Evolutionary conservation across 495 filamentous ascomycete genomes (phyloP), one percentile per base, ranked within the genome.

Genomic region (Recurvomyces mirabilis): DNA sequence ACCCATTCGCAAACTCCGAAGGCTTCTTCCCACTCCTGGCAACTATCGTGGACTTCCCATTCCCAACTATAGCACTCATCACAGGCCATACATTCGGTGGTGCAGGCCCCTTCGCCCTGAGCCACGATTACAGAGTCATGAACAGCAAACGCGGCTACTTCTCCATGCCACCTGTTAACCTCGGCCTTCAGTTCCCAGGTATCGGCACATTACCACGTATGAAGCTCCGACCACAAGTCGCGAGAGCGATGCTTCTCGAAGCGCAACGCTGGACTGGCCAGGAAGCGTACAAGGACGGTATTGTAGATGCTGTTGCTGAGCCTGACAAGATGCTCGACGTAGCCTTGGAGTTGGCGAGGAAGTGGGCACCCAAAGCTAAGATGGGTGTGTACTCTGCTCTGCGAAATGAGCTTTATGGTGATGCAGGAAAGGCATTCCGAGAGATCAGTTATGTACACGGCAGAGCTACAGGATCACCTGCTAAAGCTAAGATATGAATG

Each of bases 41-140:
- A 29, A 70, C 68, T n/a, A 59, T 73, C 24, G 65, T 71, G 29
- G 68, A 71, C 51, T 71, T 67, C 43, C 68, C 69, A 0, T 73
- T 63, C 48, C 69, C 69, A 13, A 73, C 69, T 2, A 67, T 73
- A 43, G 69, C 69, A 10, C 52, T 69, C 1, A 32, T 73, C 3
- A 73, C 69, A 0, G 69, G 69, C 4, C 69, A 73, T 45, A 71
- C 69, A 1, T 73, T 73, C 39, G 69, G 69, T 28, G 68, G 66
- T 1, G 69, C 65, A 1, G 69, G 66, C 29, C 68, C 68, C 12
- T 59, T 71, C 21, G 63, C 68, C 0, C 50, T 73, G 2, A 61
- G 65, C 4, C 68, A 71, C 38, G 69, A 73, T 42, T 73, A 71
- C 49, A 62, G 69, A 12, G 56, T 73, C 41, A 73, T 73, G 68